A percentile compares a stretch with the other conserved stretches of the same genome.
Evolutionary conservation across 2,329 filamentous ascomycete species (phyloP).

Genomic region (Remersonia thermophila): DNA sequence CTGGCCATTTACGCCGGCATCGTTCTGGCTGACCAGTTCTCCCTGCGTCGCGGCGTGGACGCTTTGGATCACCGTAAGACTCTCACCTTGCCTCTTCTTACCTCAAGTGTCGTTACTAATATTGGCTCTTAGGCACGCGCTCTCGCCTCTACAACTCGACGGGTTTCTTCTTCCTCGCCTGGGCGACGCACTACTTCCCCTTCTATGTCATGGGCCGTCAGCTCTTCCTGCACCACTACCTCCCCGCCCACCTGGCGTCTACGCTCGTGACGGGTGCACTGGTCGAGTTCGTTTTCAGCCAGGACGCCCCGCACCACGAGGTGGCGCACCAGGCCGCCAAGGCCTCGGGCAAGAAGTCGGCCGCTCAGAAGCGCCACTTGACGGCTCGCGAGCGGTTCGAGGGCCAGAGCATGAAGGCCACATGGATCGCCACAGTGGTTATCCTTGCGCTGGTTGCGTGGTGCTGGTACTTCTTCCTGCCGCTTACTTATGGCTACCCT

Average conservation of each 20-base stretch:
- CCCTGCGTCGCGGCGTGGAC: slow-evolving; percentile 82
- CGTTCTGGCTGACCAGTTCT: slow-evolving; percentile 83
- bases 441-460: slow-evolving; percentile 57
- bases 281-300: slow-evolving; percentile 90
- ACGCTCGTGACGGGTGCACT: slow-evolving; percentile 81
- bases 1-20: slow-evolving; percentile 90
- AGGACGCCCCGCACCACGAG: slow-evolving; percentile 58
- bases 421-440: slow-evolving; percentile 66
- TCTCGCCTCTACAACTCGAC: slow-evolving; percentile 96
- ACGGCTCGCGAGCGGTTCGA: slow-evolving; percentile 74
- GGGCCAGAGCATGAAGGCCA: slow-evolving; percentile 60
- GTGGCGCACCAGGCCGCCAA: slow-evolving; percentile 31
- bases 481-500: slow-evolving; percentile 88
- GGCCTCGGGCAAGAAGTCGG: slow-evolving; percentile 31
- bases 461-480: slow-evolving; percentile 87
- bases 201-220: slow-evolving; percentile 98
- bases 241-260: slow-evolving; percentile 87
- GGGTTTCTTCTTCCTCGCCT: slow-evolving; percentile 96
- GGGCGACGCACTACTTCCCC: slow-evolving; percentile 93
- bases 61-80: slow-evolving; percentile 83
- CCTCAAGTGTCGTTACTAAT: slow-evolving; percentile 20
- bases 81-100: not conserved
- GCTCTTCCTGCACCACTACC: slow-evolving; percentile 94
- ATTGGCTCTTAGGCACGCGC: slow-evolving; percentile 53
- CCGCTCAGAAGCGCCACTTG: slow-evolving; percentile 44